Evolutionary conservation across 257 asterid genomes (phyloP).

Genomic region (Rubia yunnanensis): DNA sequence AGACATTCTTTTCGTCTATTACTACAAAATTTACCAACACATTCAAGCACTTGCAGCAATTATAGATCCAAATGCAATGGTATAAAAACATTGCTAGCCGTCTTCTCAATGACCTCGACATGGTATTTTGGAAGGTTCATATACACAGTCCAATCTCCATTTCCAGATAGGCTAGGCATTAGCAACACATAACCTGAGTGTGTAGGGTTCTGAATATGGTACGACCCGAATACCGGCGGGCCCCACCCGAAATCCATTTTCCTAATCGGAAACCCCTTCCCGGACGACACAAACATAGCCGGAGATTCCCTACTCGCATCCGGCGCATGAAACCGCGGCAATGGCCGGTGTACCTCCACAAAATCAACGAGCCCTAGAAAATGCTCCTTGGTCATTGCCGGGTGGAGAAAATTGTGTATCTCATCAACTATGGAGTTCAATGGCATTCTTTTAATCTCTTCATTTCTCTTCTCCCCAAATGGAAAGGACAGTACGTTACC

Average conservation of each 20-base stretch:
- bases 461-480: conserved; percentile 35
- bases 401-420: conserved; percentile 31
- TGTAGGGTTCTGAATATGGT: conserved; percentile 58
- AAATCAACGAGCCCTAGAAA: conserved; percentile 56
- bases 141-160: conserved; percentile 74
- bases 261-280: conserved; percentile 35
- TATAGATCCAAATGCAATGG: conserved; percentile 12
- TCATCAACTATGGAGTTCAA: conserved; percentile 35
- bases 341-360: conserved; percentile 56
- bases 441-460: conserved; percentile 27
- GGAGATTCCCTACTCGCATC: conserved; percentile 32
- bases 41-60: too few relatives aligned
- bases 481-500: conserved; percentile 67
- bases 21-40: too few relatives aligned
- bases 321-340: conserved; percentile 33
- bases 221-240: conserved; percentile 42
- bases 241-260: conserved; percentile 67
- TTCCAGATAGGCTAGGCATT: conserved; percentile 47
- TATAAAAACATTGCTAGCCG: conserved; percentile 31
- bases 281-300: conserved; percentile 51
- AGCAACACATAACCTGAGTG: conserved; percentile 64
- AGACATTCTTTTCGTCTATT: too few relatives aligned
- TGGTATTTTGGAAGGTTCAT: conserved; percentile 44
- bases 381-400: conserved; percentile 41
- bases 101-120: conserved; percentile 36